These are phyloP conservation scores for Talaromyces sp. DNA, from an alignment of 2,329 filamentous ascomycete species.

Conservation along the genomic window DNA sequence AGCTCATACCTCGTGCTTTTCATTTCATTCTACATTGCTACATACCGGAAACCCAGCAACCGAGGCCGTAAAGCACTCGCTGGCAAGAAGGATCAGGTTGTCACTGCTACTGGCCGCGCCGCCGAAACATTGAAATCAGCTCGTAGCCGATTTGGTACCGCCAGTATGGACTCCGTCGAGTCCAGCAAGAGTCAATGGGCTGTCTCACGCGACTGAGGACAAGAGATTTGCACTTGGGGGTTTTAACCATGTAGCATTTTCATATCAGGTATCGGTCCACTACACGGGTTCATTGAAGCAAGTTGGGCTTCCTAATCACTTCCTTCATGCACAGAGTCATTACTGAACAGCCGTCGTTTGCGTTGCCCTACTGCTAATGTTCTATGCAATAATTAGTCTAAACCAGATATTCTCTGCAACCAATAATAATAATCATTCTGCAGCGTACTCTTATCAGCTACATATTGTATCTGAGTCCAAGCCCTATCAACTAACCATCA, in stretches of 20 bases:
- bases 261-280: background rate
- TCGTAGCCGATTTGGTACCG: conserved; percentile 14
- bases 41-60: conserved; percentile 62
- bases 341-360: conserved; percentile 11
- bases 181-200: conserved; percentile 16
- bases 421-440: conserved; percentile 5
- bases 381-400: conserved; percentile 6
- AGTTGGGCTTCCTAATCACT: background rate
- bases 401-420: conserved; percentile 5
- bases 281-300: background rate
- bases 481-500: too few species aligned
- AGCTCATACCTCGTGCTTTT: conserved; percentile 89
- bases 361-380: conserved; percentile 2
- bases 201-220: conserved; percentile 12
- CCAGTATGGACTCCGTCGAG: conserved; percentile 17
- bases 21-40: conserved; percentile 91
- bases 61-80: conserved; percentile 7
- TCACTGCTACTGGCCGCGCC: conserved; percentile 18
- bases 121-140: conserved; percentile 20
- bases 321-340: conserved; percentile 10
- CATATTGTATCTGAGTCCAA: background rate
- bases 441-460: background rate
- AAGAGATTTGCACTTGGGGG: background rate
- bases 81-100: conserved; percentile 61
- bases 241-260: background rate